Evolutionary conservation across 768 basidiomycete genomes (phyloP).

Genomic region (Podaxis sp.): DNA sequence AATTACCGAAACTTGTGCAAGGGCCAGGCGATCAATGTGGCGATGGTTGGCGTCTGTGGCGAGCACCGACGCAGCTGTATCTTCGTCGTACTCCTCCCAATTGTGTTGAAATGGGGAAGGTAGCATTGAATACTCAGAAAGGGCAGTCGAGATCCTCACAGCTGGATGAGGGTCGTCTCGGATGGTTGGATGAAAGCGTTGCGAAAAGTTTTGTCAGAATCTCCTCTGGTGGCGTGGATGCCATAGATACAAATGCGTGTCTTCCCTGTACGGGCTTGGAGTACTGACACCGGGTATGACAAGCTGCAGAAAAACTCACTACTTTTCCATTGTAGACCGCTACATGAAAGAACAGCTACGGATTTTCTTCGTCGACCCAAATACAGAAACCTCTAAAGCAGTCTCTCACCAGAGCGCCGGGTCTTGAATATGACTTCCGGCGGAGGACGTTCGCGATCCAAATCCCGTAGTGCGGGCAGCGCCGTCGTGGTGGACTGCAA

Average conservation of each 20-base stretch:
- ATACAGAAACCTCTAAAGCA: background rate
- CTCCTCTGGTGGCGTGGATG: background rate
- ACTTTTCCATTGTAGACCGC: too few relatives aligned
- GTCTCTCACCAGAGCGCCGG: background rate
- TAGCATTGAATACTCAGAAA: background rate
- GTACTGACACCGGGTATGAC: background rate
- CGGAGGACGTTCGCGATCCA: background rate
- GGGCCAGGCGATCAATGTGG: background rate
- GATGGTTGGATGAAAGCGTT: background rate
- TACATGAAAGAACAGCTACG: too few relatives aligned
- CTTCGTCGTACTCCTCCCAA: background rate
- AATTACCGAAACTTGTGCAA: too few relatives aligned
- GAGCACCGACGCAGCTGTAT: background rate
- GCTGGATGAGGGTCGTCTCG: background rate
- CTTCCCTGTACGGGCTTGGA: background rate
- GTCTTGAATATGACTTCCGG: background rate
- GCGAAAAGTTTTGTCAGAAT: background rate
- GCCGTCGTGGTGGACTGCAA: background rate
- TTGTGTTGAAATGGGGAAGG: background rate
- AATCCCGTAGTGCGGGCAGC: background rate
- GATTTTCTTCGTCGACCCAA: background rate
- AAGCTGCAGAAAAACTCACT: background rate
- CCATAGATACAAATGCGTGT: background rate
- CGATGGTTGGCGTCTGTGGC: background rate
- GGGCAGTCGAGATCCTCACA: background rate